Evolutionary conservation across 2,329 filamentous ascomycete species (phyloP), one percentile per base, ranked within the genome.

Genomic region (Aspergillus sp.): DNA sequence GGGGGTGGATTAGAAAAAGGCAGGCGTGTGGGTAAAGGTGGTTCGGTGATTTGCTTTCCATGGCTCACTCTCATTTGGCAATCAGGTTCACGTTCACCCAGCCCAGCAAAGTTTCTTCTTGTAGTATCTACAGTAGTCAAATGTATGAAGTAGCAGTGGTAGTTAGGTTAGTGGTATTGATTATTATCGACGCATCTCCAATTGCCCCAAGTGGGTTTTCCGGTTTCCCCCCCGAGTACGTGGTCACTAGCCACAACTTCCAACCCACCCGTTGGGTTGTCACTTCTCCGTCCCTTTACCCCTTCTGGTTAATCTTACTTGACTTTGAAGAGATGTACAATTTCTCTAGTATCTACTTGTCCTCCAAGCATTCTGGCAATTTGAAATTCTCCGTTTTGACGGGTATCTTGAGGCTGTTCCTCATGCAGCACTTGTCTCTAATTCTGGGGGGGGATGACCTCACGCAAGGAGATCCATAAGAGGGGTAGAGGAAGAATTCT

Each of bases 181-280:
- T 32, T 36, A 15, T 36, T 45, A 23, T 45, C 41, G 17, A 45
- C 17, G 19, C 19, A 21, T 9, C 19, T 45, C 19, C 32, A 36
- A 36, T 36, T 36, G 32, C 32, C 21, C 19, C 41, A 45, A 21
- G 53, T 55, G 53, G 53, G 53, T 55, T 55, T 12, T 19, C 48
- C 38, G 7, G 8, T 17, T 17, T 19, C 10, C 41, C 19, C 41
- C 41, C 19, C 30, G 38, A 39, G 30, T 53, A 54, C 49, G 58
- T 61, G 56, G 47, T 57, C 62, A 64, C 62, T 56, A 64, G 62
- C 62, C 62, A 64, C 62, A 64, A 17, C 54, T 13, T 36, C 32
- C 32, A 36, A 55, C 43, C 41, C 39, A 17, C 25, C 47, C 53
- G 59, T 63, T 55, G 51, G 55, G 19, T 56, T 51, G 39, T 50